Evolutionary conservation across 1,139 yeast species (phyloP).

Genomic region (Yamadazyma friedrichii): DNA sequence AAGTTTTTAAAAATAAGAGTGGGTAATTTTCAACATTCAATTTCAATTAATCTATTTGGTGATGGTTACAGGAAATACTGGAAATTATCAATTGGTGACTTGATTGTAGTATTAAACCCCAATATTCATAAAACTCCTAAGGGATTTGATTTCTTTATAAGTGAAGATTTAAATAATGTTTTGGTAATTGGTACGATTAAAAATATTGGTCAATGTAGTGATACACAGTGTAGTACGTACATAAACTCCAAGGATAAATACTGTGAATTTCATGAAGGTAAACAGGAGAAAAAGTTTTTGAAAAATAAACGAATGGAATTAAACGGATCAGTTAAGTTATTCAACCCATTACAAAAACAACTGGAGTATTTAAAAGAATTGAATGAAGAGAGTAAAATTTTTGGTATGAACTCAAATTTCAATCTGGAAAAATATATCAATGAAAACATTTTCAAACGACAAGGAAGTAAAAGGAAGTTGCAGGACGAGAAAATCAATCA

Average conservation of each 20-base stretch:
- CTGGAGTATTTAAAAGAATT: constrained; percentile 7
- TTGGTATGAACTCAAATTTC: constrained; percentile 13
- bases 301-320: constrained; percentile 64
- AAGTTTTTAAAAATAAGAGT: constrained; percentile 63
- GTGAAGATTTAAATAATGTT: constrained; percentile 49
- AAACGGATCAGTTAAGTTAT: constrained; percentile 55
- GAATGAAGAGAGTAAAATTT: constrained; percentile 18
- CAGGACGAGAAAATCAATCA: constrained; percentile 33
- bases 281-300: constrained; percentile 15
- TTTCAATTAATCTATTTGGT: constrained; percentile 66
- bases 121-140: constrained; percentile 32
- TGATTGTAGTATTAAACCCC: constrained; percentile 77
- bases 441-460: constrained; percentile 42
- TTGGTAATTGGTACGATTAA: constrained; percentile 73
- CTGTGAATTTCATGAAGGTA: constrained; percentile 17
- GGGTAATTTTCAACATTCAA: constrained; percentile 61
- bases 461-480: constrained; percentile 32
- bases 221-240: constrained; percentile 45
- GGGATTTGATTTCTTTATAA: constrained; percentile 63
- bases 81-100: constrained; percentile 71
- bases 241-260: constrained; percentile 12
- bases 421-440: constrained; percentile 36
- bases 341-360: constrained; percentile 29
- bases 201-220: constrained; percentile 64
- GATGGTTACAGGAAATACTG: constrained; percentile 68